Evolutionary conservation across 495 filamentous ascomycete genomes (phyloP).

Genomic region (Lindgomyces ingoldianus): DNA sequence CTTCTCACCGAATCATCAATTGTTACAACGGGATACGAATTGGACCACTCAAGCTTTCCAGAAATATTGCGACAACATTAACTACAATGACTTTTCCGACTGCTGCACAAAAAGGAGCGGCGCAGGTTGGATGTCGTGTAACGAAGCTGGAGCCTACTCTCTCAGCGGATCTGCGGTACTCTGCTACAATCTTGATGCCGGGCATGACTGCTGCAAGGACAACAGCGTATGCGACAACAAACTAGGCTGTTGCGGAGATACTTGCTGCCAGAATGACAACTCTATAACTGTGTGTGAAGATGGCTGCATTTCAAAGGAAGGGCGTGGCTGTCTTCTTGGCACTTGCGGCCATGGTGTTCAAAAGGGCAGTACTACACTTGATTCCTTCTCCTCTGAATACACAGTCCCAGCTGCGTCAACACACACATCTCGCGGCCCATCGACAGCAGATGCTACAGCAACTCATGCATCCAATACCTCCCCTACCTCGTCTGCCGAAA

Average conservation of each 20-base stretch:
- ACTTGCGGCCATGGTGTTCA: constrained; percentile 7
- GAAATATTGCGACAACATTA: constrained; percentile 3
- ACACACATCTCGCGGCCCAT: not conserved
- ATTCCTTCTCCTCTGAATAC: constrained; percentile 1
- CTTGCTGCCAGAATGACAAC: not conserved
- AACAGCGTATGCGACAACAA: constrained; percentile 1
- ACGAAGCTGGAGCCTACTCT: not conserved
- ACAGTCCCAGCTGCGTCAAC: not conserved
- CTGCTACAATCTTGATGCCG: constrained; percentile 6
- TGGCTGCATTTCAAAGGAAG: constrained; percentile 3
- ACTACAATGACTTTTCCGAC: constrained; percentile 1
- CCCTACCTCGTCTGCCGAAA: not conserved
- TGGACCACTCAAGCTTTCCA: constrained; percentile 8
- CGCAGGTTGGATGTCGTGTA: not conserved
- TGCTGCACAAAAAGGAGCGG: constrained; percentile 1
- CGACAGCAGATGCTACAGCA: not conserved
- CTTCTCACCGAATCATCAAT: not conserved
- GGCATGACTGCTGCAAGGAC: not conserved
- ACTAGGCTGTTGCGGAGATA: not conserved
- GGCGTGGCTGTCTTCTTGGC: not conserved
- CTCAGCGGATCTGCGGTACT: not conserved
- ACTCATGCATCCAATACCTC: not conserved
- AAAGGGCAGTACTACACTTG: constrained; percentile 1
- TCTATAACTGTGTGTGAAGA: constrained; percentile 3
- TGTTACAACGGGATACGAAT: not conserved